Evolutionary conservation across 306 rosid species (phyloP).

Genomic region (Luffa acutangula): DNA sequence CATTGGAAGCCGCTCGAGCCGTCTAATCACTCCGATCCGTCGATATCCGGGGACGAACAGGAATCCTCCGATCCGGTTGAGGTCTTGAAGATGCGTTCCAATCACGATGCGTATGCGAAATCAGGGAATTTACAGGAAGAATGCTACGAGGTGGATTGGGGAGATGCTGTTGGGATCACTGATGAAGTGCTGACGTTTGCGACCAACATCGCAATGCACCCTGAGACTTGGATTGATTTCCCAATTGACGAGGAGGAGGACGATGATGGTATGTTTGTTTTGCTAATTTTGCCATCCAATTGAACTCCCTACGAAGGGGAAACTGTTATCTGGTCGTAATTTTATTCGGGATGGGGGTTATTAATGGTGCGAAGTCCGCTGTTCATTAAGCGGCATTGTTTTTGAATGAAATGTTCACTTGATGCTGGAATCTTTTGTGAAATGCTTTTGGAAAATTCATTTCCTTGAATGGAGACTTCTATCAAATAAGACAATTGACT

Average conservation of each 20-base stretch:
- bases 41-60: constrained; percentile 9
- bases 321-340: neutral
- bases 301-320: neutral
- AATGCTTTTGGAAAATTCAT: neutral
- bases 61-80: constrained; percentile 14
- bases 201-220: constrained; percentile 88
- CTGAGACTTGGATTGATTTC: constrained; percentile 98
- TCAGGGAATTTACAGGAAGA: constrained; percentile 14
- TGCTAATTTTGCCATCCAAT: neutral
- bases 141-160: constrained; percentile 19
- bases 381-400: neutral
- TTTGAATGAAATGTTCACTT: neutral
- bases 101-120: constrained; percentile 13
- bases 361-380: neutral
- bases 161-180: constrained; percentile 53
- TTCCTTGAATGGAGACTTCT: neutral
- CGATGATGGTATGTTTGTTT: constrained; percentile 40
- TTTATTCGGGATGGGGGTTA: neutral
- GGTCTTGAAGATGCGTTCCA: constrained; percentile 9
- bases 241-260: constrained; percentile 90
- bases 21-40: constrained; percentile 10
- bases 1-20: constrained; percentile 17
- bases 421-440: neutral
- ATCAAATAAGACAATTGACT: neutral
- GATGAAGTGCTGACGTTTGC: constrained; percentile 84